A percentile compares a stretch with the other conserved stretches of the same genome.
These are phyloP conservation scores for Klebsormidium nitens DNA, from an alignment of 139 green algal genomes.

Conservation along the genomic window DNA sequence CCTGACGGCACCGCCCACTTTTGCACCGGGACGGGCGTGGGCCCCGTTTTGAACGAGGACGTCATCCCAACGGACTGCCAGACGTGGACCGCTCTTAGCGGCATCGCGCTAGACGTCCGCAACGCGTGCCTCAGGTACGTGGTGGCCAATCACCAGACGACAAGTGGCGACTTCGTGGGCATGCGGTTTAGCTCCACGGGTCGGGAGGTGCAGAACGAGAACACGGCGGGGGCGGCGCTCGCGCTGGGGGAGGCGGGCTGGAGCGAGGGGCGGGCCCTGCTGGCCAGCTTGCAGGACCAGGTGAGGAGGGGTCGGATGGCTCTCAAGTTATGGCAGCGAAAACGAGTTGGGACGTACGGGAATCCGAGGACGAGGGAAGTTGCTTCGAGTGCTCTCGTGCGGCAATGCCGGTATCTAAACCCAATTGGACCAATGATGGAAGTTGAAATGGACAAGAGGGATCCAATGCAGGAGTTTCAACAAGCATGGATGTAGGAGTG, in stretches of 20 bases:
- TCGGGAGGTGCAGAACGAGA: not conserved
- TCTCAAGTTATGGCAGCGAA: no score
- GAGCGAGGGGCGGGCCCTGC: not conserved
- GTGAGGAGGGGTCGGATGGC: no score
- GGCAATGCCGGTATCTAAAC: no score
- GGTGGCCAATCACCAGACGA: not conserved
- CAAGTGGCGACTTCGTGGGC: not conserved
- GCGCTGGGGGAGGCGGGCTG: not conserved
- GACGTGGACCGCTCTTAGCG: not conserved
- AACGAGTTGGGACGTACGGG: no score
- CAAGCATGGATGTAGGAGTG: no score
- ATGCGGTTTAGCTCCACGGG: not conserved
- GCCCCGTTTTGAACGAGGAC: not conserved
- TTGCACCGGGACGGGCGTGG: no score
- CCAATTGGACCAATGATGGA: no score
- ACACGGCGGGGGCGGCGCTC: not conserved
- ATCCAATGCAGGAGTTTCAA: no score
- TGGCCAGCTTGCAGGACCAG: not conserved
- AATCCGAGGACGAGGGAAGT: no score
- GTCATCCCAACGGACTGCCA: constrained; percentile 1
- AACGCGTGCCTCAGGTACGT: not conserved
- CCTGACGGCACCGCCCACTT: no score
- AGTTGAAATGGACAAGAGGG: no score
- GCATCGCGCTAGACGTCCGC: not conserved
- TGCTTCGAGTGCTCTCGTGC: no score